Percentiles rank a stretch among this genome's conserved stretches.
These are phyloP conservation scores for Yarrowia sp. DNA, from an alignment of 805 yeast genomes.

Conservation along the genomic window DNA sequence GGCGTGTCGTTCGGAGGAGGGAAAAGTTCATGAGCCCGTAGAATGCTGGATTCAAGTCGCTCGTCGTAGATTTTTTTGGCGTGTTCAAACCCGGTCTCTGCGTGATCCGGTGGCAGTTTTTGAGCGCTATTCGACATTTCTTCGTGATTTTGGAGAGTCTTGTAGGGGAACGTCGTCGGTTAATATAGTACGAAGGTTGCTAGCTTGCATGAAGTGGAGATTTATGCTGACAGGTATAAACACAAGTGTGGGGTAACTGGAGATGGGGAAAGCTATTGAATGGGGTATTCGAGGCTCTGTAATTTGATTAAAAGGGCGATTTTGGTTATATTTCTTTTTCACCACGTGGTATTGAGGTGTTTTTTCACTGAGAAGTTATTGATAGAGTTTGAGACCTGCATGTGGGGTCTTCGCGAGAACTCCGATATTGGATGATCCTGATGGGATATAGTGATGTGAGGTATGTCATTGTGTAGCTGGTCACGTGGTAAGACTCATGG, in stretches of 20 bases:
- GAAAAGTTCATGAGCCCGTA: constrained; percentile 1
- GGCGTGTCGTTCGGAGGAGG: constrained; percentile 12
- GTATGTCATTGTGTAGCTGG: no score
- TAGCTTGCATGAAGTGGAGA: not conserved
- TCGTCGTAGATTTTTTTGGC: constrained; percentile 28
- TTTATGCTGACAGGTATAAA: no score
- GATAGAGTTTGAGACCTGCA: not conserved
- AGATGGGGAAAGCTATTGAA: not conserved
- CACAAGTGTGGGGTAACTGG: not conserved
- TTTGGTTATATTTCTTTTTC: not conserved
- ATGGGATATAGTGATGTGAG: no score
- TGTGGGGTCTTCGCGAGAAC: not conserved
- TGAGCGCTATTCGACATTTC: not conserved
- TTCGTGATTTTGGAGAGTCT: not conserved
- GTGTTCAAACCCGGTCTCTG: constrained; percentile 8
- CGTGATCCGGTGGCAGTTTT: not conserved
- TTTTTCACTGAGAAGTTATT: no score
- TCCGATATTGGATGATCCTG: no score
- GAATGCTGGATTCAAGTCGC: constrained; percentile 10
- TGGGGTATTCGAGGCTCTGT: not conserved
- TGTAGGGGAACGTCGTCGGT: not conserved
- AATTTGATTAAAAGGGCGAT: not conserved
- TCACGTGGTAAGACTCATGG: no score
- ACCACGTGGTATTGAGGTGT: not conserved
- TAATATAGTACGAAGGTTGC: constrained; percentile 11